Base-by-base conservation (phyloP, 768 basidiomycete species). In the Suillus sp. region DNA sequence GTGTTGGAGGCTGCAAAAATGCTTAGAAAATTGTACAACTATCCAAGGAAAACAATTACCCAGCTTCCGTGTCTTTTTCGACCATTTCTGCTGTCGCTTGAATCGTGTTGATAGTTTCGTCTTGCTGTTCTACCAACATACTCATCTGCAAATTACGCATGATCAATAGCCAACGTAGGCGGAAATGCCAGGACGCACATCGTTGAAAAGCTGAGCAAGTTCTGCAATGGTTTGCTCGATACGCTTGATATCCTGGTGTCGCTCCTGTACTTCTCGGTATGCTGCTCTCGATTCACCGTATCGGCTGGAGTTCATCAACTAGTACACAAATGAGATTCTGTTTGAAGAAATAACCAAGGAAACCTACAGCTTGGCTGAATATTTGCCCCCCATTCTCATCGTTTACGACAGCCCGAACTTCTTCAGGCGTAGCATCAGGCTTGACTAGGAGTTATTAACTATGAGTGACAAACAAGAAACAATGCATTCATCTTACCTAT, bases 251-350 rank as follows among this genome's bases (percentile, higher is more conserved):
- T 99, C 96, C 74, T 91, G 92, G 72, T 99, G 95, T 64, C 96
- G 90, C 70, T 91, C 92, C 79, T 99, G 96, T n/a, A 98, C 96
- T 73, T 99, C 96, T 59, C 89, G 87, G 77, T 96, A 97, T 4
- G 96, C 95, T 11, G 90, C 90, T 60, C 90, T 84, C 53, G 96
- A 93, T 71, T 91, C 90, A 59, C 91, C 95, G 69, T 91, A 92
- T n/a, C 93, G 91, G 76, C 90, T 93, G 53, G 93, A 93, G 78
- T 86, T 92, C 81, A 96, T 83, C 66, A 97, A 82, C 92, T 96
- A 67, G 48, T 61, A 20, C 20, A 38, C n/a, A 22, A 8, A 60
- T 51, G 25, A 66, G 62, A 32, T 20, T 43, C n/a, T 20, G 53
- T 40, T 50, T 47, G 53, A 6, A 25, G 37, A 9, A 62, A 30